A percentile compares a stretch with the other conserved stretches of the same genome.
phyloP scores from a whole-genome alignment of 2,329 filamentous ascomycete genomes.

The Tympanopsis confertula region DNA sequence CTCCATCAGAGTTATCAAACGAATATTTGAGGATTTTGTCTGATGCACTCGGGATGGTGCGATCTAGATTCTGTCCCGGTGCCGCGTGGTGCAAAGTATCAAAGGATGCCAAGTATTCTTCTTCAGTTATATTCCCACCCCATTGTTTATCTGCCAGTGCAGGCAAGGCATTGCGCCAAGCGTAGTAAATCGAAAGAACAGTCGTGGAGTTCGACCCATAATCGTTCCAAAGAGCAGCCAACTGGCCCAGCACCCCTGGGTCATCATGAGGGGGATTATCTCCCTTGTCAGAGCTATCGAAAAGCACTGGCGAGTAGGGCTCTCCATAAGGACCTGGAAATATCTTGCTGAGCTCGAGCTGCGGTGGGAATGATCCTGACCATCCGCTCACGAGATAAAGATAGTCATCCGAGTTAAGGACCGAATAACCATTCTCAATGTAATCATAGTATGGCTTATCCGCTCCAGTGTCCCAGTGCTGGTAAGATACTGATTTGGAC shows the following conservation, averaged over 20 bases:
- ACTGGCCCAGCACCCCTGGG: slow-evolving; percentile 30
- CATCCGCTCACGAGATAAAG: slow-evolving; percentile 39
- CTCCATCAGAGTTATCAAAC: slow-evolving; percentile 13
- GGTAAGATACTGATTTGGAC: slow-evolving; percentile 30
- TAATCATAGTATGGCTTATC: slow-evolving; percentile 33
- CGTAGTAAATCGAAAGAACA: slow-evolving; percentile 37
- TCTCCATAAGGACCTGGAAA: slow-evolving; percentile 29
- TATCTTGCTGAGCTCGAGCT: slow-evolving; percentile 31
- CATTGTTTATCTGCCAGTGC: slow-evolving; percentile 40
- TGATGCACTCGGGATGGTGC: slow-evolving; percentile 20
- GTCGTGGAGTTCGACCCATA: slow-evolving; percentile 37
- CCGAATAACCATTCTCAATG: slow-evolving; percentile 29
- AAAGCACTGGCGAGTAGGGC: slow-evolving; percentile 34
- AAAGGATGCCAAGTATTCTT: slow-evolving; percentile 24
- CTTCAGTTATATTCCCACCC: slow-evolving; percentile 30
- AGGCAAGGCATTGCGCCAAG: slow-evolving; percentile 35
- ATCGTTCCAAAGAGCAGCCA: slow-evolving; percentile 41
- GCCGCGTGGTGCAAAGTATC: slow-evolving; percentile 21
- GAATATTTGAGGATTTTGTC: slow-evolving; percentile 18
- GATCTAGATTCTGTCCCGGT: slow-evolving; percentile 37
- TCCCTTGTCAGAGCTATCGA: slow-evolving; percentile 32
- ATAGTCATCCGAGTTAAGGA: slow-evolving; percentile 40
- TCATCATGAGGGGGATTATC: slow-evolving; percentile 29
- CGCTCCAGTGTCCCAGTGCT: slow-evolving; percentile 44
- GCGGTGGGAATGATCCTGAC: slow-evolving; percentile 29